Evolutionary conservation across 2,329 filamentous ascomycete genomes (phyloP).

Genomic region (Camillea tinctor): DNA sequence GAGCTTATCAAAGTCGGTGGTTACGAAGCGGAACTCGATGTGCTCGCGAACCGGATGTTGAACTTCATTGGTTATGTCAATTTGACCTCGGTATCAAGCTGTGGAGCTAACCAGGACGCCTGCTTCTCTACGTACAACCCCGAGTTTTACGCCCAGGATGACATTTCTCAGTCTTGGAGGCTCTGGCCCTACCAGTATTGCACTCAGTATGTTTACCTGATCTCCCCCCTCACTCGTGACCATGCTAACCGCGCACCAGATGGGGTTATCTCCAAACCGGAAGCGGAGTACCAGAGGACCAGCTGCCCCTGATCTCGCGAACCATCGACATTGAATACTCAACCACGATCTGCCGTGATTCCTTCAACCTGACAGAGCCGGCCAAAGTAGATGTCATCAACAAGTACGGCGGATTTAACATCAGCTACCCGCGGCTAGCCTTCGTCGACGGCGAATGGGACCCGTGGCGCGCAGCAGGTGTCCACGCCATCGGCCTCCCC

Average conservation of each 20-base stretch:
- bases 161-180: conserved; percentile 41
- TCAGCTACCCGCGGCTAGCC: conserved; percentile 73
- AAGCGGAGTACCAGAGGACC: conserved; percentile 61
- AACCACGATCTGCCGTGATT: conserved; percentile 60
- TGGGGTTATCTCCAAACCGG: conserved; percentile 81
- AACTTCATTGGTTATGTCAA: conserved; percentile 52
- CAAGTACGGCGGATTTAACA: conserved; percentile 70
- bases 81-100: conserved; percentile 25
- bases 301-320: conserved; percentile 71
- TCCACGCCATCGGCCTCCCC: conserved; percentile 62
- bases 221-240: background rate
- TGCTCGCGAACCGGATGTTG: conserved; percentile 43
- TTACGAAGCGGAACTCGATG: conserved; percentile 37
- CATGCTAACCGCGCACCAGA: conserved; percentile 36
- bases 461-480: conserved; percentile 74
- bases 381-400: conserved; percentile 69
- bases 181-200: conserved; percentile 55
- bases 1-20: conserved; percentile 43
- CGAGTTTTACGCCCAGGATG: conserved; percentile 34
- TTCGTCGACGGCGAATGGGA: conserved; percentile 76
- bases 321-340: conserved; percentile 63
- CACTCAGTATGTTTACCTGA: conserved; percentile 44
- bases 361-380: conserved; percentile 66
- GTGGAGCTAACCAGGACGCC: conserved; percentile 32
- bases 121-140: conserved; percentile 39